Conservation (phyloP, 2,329 filamentous ascomycete genomes). For the Pseudocercospora crystallina region DNA sequence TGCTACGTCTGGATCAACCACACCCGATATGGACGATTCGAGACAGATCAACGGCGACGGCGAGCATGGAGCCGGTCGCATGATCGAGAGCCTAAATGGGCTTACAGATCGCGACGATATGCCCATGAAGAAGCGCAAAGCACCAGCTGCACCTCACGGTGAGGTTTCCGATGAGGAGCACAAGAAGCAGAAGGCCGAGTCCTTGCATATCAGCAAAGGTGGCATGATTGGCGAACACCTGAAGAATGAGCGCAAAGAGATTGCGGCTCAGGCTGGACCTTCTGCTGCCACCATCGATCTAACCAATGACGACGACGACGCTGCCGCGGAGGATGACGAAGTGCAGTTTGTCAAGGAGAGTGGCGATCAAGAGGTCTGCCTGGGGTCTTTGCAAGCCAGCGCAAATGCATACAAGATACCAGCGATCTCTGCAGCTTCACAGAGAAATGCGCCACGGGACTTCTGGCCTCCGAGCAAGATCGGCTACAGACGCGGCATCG, state of each 20-base stretch:
- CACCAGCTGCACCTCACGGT: slow-evolving; percentile 35
- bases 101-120: slow-evolving; percentile 63
- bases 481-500: too few relatives aligned
- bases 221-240: slow-evolving; percentile 65
- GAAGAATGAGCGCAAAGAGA: slow-evolving; percentile 57
- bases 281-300: slow-evolving; percentile 44
- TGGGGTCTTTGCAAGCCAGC: slow-evolving; percentile 25
- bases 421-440: slow-evolving; percentile 7
- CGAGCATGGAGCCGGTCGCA: slow-evolving; percentile 51
- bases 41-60: not conserved
- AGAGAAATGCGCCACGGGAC: slow-evolving; percentile 17
- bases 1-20: not conserved
- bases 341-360: slow-evolving; percentile 7
- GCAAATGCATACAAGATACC: slow-evolving; percentile 28
- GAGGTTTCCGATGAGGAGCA: slow-evolving; percentile 37
- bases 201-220: slow-evolving; percentile 53
- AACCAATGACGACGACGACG: slow-evolving; percentile 48
- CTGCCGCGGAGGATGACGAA: slow-evolving; percentile 22
- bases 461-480: slow-evolving; percentile 51
- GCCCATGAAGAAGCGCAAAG: slow-evolving; percentile 65
- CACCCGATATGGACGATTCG: slow-evolving; percentile 1
- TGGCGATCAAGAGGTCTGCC: slow-evolving; percentile 29
- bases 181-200: slow-evolving; percentile 45
- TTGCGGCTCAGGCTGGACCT: slow-evolving; percentile 31
- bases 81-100: slow-evolving; percentile 76